These are phyloP conservation scores for Auriscalpium microsporum DNA, from an alignment of 768 basidiomycete genomes.

Conservation along the genomic window DNA sequence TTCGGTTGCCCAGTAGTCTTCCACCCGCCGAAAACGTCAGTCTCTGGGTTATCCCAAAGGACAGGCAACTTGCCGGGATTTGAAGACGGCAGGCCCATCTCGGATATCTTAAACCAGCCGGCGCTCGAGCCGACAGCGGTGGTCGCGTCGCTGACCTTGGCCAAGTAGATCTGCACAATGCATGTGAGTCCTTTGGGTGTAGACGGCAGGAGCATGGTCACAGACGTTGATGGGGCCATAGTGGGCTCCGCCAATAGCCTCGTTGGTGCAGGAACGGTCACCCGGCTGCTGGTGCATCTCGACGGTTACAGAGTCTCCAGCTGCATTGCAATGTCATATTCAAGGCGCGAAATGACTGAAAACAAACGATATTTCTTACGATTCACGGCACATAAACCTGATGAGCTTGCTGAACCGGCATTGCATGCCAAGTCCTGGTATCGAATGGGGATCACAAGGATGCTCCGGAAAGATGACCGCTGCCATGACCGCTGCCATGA, in stretches of 20 bases:
- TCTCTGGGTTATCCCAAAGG: too few species aligned
- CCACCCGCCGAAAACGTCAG: slow-evolving; percentile 11
- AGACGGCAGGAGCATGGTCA: too few species aligned
- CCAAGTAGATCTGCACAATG: slow-evolving; percentile 34
- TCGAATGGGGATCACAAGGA: not conserved
- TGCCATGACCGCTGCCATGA: not conserved
- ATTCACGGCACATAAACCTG: slow-evolving; percentile 27
- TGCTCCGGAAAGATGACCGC: too few species aligned
- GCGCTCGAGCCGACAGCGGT: slow-evolving; percentile 34
- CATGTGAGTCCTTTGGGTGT: too few species aligned
- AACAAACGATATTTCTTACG: not conserved
- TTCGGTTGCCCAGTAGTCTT: too few species aligned
- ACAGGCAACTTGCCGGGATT: slow-evolving; percentile 33
- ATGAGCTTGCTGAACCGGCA: slow-evolving; percentile 23
- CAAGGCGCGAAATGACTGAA: not conserved
- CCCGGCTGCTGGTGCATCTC: slow-evolving; percentile 49
- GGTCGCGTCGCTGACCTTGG: slow-evolving; percentile 36
- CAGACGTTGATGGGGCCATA: slow-evolving; percentile 34
- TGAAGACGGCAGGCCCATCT: slow-evolving; percentile 40
- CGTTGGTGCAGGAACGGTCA: slow-evolving; percentile 35
- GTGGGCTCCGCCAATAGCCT: slow-evolving; percentile 46
- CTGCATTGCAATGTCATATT: slow-evolving; percentile 15
- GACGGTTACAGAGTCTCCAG: slow-evolving; percentile 39
- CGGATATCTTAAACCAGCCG: slow-evolving; percentile 44
- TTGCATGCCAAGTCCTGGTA: slow-evolving; percentile 43